Evolutionary conservation across 352 stramenopile genomes (phyloP), one percentile per base, ranked within the genome.

Genomic region (Pythium sukuiense): DNA sequence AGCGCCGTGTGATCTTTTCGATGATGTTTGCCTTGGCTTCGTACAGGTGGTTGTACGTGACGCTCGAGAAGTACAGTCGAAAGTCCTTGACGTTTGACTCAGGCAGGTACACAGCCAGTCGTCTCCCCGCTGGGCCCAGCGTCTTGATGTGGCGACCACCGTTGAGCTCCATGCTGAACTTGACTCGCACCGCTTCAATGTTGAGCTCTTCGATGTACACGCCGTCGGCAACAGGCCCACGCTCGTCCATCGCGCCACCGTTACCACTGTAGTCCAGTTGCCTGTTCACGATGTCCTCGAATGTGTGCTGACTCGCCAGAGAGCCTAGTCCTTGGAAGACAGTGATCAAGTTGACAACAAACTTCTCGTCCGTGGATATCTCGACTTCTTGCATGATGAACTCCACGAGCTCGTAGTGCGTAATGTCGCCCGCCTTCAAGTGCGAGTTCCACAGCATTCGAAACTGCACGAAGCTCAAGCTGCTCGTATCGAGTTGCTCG

Each of bases 41-140:
- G 64, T 96, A 96, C 41, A 95, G 58, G 59, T 96, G 86, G 3
- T 77, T 85, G 63, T 94, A 94, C 39, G 85, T 85, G 30, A 95
- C 60, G 48, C 86, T 93, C 2, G 85, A 90, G 60, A 96, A 76
- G 61, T 96, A 90, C 50, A 96, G 54, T 8, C 83, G 80, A 56
- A 96, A 92, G 60, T 96, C 85, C 55, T 96, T 96, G 9, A 96
- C 85, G 73, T 94, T 95, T 16, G 88, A 94, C 67, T 95, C 87
- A 12, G 88, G 88, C n/a, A 96, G 71, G 39, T 95, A 93, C 56
- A 93, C 83, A 14, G 85, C 88, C 24, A 96, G 62, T 2, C 86
- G 79, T 20, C 83, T 72, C 6, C 85, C 86, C 0, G 83, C 91
- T 16, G 86, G 87, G 0, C 88, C 88, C 1, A 96, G 68, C 2